Percentiles rank a stretch among this genome's conserved stretches.
Conservation (phyloP, 1,284 basidiomycete species). For the Thecaphora thlaspeos region DNA sequence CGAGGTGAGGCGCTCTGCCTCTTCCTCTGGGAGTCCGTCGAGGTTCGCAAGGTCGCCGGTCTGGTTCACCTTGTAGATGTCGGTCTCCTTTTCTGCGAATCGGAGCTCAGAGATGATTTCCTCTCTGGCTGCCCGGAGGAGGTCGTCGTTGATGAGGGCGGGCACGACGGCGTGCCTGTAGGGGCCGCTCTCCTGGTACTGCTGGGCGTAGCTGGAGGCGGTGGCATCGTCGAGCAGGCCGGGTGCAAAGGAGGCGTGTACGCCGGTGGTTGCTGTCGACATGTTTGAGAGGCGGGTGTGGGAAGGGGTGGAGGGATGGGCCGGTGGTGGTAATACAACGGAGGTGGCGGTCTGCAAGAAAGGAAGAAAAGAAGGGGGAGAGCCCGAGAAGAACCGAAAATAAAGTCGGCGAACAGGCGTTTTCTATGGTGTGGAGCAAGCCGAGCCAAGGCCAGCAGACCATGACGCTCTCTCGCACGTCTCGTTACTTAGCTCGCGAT, state of each 20-base stretch:
- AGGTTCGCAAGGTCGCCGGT: conserved; percentile 94
- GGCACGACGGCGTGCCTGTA: conserved; percentile 83
- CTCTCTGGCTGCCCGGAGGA: conserved; percentile 74
- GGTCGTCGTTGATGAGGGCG: conserved; percentile 78
- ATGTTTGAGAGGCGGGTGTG: too few relatives aligned
- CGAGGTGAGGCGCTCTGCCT: conserved; percentile 45
- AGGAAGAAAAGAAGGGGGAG: too few relatives aligned
- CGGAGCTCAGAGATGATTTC: conserved; percentile 79
- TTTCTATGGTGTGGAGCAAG: too few relatives aligned
- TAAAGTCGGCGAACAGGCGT: too few relatives aligned
- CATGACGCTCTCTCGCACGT: too few relatives aligned
- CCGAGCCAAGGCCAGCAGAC: too few relatives aligned
- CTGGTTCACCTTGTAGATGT: conserved; percentile 99
- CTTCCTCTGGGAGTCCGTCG: conserved; percentile 66
- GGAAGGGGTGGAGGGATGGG: too few relatives aligned
- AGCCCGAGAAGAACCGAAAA: too few relatives aligned
- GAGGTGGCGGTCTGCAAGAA: too few relatives aligned
- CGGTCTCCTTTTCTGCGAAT: conserved; percentile 95
- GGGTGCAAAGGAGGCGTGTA: conserved; percentile 31
- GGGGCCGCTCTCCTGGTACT: conserved; percentile 61
- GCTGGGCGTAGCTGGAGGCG: conserved; percentile 18
- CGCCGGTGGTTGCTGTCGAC: conserved; percentile 14
- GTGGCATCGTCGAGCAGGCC: conserved; percentile 26
- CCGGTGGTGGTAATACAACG: too few relatives aligned
- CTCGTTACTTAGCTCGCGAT: too few relatives aligned